Conservation (phyloP, 75 land plant genomes). For the Larix kaempferi region DNA sequence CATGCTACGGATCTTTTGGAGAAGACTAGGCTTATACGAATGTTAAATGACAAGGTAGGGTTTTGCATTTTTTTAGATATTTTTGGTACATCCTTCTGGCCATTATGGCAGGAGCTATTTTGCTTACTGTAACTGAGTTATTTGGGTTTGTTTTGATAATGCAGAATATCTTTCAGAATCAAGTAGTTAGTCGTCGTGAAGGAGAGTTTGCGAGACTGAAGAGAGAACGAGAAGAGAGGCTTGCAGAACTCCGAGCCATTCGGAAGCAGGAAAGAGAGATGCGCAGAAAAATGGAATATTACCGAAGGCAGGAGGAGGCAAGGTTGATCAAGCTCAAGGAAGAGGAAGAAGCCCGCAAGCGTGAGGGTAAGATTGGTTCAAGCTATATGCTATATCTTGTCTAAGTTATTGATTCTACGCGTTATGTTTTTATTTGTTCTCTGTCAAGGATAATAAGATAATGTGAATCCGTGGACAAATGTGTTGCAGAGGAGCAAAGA, state of each 20-base stretch:
- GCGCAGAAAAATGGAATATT: conserved; percentile 65
- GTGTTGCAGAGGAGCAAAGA: conserved; percentile 81
- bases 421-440: background rate
- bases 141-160: background rate
- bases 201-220: conserved; percentile 58
- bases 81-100: background rate
- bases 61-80: background rate
- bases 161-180: conserved; percentile 65
- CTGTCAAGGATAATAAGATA: background rate
- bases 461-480: background rate
- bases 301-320: conserved; percentile 60
- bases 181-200: conserved; percentile 50
- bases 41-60: conserved; percentile 74
- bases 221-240: conserved; percentile 62
- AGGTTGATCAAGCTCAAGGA: conserved; percentile 62
- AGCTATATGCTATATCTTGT: background rate
- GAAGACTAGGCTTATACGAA: conserved; percentile 67
- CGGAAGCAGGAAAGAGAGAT: conserved; percentile 60
- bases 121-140: background rate
- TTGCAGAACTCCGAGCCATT: conserved; percentile 29
- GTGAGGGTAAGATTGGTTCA: conserved; percentile 53
- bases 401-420: background rate
- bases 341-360: conserved; percentile 92
- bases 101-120: background rate
- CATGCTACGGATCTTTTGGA: conserved; percentile 79